A percentile compares a stretch with the other conserved stretches of the same genome.
These are phyloP conservation scores for Selaginella moellendorffii DNA, from an alignment of 75 land plant genomes.

Conservation along the genomic window DNA sequence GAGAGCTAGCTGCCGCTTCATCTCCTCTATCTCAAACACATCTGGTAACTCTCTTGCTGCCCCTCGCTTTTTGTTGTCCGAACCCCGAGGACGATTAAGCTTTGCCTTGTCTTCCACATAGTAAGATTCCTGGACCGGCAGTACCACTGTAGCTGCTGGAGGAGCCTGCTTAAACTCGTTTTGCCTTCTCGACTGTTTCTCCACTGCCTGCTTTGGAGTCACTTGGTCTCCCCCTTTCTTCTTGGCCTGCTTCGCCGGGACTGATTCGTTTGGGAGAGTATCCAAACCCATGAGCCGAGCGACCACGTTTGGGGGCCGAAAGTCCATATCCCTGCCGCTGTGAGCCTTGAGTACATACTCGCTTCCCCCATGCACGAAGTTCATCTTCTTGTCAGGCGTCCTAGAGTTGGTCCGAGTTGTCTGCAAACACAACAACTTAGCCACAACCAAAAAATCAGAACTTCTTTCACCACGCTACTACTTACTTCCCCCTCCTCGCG, in stretches of 20 bases:
- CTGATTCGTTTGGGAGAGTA: slow-evolving; percentile 35
- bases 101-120: too few species aligned
- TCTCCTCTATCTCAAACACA: slow-evolving; percentile 16
- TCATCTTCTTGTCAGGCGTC: too few species aligned
- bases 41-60: neutral
- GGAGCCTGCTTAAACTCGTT: neutral
- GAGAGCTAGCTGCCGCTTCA: slow-evolving; percentile 16
- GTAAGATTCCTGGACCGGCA: too few species aligned
- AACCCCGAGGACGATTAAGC: neutral
- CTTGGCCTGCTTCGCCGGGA: slow-evolving; percentile 3
- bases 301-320: slow-evolving; percentile 80
- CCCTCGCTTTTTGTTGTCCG: neutral
- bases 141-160: neutral
- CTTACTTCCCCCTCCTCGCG: neutral
- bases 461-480: too few species aligned
- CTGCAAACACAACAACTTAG: too few species aligned
- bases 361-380: too few species aligned
- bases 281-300: slow-evolving; percentile 97
- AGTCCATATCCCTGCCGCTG: too few species aligned
- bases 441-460: too few species aligned
- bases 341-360: too few species aligned
- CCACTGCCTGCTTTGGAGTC: too few species aligned
- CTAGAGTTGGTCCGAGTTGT: too few species aligned
- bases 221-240: slow-evolving; percentile 12
- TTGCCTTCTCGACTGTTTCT: neutral